Conservation (phyloP, 2,329 filamentous ascomycete genomes). For the Verticillium nubilum region DNA sequence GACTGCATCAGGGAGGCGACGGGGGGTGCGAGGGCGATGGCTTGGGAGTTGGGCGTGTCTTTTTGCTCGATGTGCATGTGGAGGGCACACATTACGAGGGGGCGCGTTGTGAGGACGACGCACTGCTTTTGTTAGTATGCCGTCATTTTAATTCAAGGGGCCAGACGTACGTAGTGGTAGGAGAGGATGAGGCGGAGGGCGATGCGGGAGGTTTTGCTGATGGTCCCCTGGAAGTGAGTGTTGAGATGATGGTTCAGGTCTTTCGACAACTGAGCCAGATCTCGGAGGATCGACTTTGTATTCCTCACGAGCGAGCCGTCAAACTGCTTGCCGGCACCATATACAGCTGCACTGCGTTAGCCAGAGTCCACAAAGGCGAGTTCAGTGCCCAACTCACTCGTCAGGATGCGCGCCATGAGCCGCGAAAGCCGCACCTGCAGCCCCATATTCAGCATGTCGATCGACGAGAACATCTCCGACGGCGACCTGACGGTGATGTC, state of each 20-base stretch:
- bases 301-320: conserved; percentile 10
- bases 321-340: conserved; percentile 11
- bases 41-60: conserved; percentile 4
- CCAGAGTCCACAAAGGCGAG: background rate
- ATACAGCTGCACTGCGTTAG: conserved; percentile 2
- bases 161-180: conserved; percentile 16
- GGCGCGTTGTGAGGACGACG: conserved; percentile 10
- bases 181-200: conserved; percentile 11
- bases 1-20: conserved; percentile 9
- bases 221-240: conserved; percentile 10
- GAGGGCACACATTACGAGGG: conserved; percentile 15
- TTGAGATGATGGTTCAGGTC: conserved; percentile 10
- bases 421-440: conserved; percentile 10
- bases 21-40: conserved; percentile 6
- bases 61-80: conserved; percentile 19
- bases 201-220: conserved; percentile 11
- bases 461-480: conserved; percentile 6
- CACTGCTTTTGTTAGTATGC: conserved; percentile 3
- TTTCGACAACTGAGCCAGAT: conserved; percentile 8
- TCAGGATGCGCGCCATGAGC: conserved; percentile 11
- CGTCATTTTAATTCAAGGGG: too few species aligned
- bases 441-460: conserved; percentile 11
- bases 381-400: background rate
- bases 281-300: conserved; percentile 10
- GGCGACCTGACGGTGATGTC: conserved; percentile 12